These are phyloP conservation scores for Podaxis sp. DNA, from an alignment of 768 basidiomycete genomes.

Conservation along the genomic window DNA sequence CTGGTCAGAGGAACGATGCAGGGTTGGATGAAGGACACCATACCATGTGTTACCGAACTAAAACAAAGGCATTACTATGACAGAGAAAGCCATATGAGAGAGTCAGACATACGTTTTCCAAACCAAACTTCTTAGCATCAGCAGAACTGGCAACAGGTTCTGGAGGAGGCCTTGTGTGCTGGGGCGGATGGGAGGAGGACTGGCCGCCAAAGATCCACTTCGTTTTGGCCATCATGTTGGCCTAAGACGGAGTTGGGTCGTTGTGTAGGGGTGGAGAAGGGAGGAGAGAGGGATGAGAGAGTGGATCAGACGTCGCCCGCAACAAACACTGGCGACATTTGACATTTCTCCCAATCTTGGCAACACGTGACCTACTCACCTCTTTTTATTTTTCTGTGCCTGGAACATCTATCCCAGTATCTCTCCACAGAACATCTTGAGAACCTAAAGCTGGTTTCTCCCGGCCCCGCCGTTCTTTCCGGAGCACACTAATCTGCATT, in stretches of 20 bases:
- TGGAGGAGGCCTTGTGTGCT: conserved; percentile 25
- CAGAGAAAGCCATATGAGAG: neutral
- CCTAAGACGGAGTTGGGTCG: neutral
- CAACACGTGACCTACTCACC: conserved; percentile 12
- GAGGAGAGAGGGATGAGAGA: conserved; percentile 9
- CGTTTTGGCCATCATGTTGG: conserved; percentile 31
- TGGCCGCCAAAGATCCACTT: conserved; percentile 34
- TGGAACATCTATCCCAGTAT: neutral
- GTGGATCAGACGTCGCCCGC: conserved; percentile 9
- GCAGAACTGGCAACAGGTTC: conserved; percentile 43
- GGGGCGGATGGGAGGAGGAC: conserved; percentile 14
- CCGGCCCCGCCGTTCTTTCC: neutral
- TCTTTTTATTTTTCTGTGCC: neutral
- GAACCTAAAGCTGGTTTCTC: neutral
- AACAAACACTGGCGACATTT: conserved; percentile 13
- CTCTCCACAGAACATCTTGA: neutral
- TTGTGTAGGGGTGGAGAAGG: neutral
- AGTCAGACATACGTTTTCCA: conserved; percentile 80
- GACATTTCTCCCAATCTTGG: conserved; percentile 11
- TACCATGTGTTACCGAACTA: conserved; percentile 98
- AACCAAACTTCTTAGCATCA: conserved; percentile 88
- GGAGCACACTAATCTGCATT: neutral
- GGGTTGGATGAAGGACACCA: conserved; percentile 15
- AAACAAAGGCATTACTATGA: conserved; percentile 8
- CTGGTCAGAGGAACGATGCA: conserved; percentile 9